Conservation (phyloP, 2,329 filamentous ascomycete species). For the Fusarium nematophilum region DNA sequence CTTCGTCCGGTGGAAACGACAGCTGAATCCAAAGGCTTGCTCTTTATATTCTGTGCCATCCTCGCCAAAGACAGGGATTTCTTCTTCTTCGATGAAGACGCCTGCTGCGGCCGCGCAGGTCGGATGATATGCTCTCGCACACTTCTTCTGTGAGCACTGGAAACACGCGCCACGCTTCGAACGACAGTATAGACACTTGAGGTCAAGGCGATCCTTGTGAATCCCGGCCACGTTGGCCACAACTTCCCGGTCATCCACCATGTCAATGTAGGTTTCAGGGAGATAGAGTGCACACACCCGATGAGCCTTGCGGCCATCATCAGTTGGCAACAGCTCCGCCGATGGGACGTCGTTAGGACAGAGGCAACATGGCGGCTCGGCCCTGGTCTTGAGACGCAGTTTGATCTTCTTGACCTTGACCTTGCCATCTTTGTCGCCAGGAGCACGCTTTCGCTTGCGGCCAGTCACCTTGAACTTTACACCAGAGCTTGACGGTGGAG, state of each 20-base stretch:
- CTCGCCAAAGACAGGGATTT: conserved; percentile 87
- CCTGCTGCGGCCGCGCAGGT: conserved; percentile 94
- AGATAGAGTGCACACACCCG: conserved; percentile 90
- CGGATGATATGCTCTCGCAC: conserved; percentile 91
- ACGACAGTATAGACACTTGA: conserved; percentile 95
- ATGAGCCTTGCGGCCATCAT: conserved; percentile 88
- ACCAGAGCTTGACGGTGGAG: conserved; percentile 79
- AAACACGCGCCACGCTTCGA: conserved; percentile 97
- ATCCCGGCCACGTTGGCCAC: conserved; percentile 85
- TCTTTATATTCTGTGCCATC: conserved; percentile 94
- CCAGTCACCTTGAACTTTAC: conserved; percentile 71
- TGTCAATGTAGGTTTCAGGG: conserved; percentile 88
- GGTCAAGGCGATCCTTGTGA: conserved; percentile 85
- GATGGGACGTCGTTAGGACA: conserved; percentile 91
- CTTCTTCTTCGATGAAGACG: conserved; percentile 88
- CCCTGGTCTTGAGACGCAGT: conserved; percentile 76
- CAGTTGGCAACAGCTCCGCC: conserved; percentile 85
- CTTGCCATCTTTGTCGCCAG: conserved; percentile 53
- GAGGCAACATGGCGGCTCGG: conserved; percentile 85
- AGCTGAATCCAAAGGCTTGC: conserved; percentile 91
- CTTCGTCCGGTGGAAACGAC: conserved; percentile 92
- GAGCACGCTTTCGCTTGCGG: conserved; percentile 69
- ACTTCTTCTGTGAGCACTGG: conserved; percentile 96
- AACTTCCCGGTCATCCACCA: conserved; percentile 75
- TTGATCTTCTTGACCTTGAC: conserved; percentile 82